Base-by-base conservation (phyloP, 192 early-diverging fungal species). In the Coemansia pectinata region DNA sequence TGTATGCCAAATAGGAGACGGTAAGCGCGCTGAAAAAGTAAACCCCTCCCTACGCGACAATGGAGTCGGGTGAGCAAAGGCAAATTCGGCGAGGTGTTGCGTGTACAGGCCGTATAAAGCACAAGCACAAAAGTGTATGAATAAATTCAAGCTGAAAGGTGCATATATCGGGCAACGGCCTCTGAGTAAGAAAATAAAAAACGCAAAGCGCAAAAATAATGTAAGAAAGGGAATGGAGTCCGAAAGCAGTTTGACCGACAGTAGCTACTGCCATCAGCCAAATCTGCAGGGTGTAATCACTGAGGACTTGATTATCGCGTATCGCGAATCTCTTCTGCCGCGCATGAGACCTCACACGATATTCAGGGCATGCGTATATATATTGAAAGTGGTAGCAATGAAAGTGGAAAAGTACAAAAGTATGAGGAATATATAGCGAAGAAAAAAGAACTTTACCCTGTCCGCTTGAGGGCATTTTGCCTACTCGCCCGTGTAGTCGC, bases 401-500 rank as follows among this genome's bases (percentile, higher is more conserved):
- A 12, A 12, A 8, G n/a, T 21, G 45, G 5, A 53, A 11, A 53
- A 53, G 50, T 29, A 53, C 50, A 53, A 25, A 53, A 53, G 50
- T 11, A 25, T 53, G 50, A 4, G 50, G 5, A 5, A 12, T 27
- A 27, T 53, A 53, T 53, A 53, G 50, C 50, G 4, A 47, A 2
- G 27, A 27, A 53, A 31, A 42, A 23, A 42, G 21, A 11, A 21
- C 25, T 17, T 8, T 42, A 25, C 10, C 21, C 19, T 29, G 2
- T 12, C 17, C 23, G n/a, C 14, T 27, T 34, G 10, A 60, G 50
- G 27, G 27, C 42, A 1, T 29, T 42, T 12, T 5, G 29, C 14
- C 44, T 77, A 71, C 14, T 73, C 71, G 38, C 60, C 71, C 12
- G 71, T 74, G 47, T 82, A 74, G 23, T 77, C 62, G 66, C 79